Percentiles rank a stretch among this genome's conserved stretches.
These are phyloP conservation scores for Radiomyces spectabilis DNA, from an alignment of 192 early-diverging fungal species.

Conservation along the genomic window DNA sequence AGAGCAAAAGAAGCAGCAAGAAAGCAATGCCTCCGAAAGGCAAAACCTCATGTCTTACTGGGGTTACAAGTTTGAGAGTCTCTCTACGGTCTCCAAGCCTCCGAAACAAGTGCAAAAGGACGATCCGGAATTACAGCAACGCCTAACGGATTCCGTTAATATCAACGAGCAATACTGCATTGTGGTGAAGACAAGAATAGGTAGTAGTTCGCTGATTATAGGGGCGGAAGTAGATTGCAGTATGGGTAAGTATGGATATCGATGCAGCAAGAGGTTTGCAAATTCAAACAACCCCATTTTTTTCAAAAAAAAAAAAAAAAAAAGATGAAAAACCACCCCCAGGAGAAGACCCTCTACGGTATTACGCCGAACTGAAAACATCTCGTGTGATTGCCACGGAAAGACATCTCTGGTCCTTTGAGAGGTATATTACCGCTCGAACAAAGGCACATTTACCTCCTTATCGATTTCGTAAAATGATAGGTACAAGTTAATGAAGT, in stretches of 20 bases:
- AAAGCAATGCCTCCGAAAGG: constrained; percentile 33
- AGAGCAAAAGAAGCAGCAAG: constrained; percentile 23
- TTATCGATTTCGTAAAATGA: not conserved
- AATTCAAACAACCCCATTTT: not conserved
- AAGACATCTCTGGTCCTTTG: constrained; percentile 47
- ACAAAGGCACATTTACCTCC: not conserved
- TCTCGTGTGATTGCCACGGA: constrained; percentile 48
- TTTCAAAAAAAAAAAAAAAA: not conserved
- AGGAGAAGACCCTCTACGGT: constrained; percentile 29
- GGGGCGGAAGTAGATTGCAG: constrained; percentile 94
- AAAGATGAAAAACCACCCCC: constrained; percentile 31
- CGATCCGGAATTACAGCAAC: constrained; percentile 33
- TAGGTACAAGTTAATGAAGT: constrained; percentile 79
- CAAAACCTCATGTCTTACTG: constrained; percentile 73
- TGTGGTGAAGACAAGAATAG: constrained; percentile 74
- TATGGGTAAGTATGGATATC: constrained; percentile 28
- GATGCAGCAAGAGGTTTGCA: no score
- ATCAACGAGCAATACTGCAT: constrained; percentile 87
- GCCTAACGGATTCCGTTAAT: constrained; percentile 52
- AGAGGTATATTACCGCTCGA: constrained; percentile 35
- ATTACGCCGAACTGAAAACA: constrained; percentile 90
- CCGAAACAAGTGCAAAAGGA: constrained; percentile 32
- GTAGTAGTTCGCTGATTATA: constrained; percentile 59
- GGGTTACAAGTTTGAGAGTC: constrained; percentile 87
- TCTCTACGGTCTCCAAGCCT: constrained; percentile 56